Base-by-base conservation (phyloP, 768 basidiomycete species). In the Paxillus ammoniavirescens region DNA sequence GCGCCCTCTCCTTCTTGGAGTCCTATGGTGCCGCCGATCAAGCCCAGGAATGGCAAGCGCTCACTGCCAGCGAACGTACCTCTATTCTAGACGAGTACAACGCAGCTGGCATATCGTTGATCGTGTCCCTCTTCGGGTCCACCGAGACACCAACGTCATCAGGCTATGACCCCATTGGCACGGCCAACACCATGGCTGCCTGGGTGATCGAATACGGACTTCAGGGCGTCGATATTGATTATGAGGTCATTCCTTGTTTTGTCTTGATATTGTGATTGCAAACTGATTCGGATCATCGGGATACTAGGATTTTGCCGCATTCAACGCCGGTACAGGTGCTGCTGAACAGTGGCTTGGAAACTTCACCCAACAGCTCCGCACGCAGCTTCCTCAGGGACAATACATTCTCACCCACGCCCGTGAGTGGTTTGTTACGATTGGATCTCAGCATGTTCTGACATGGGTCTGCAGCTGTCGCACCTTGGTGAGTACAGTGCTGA, bases 91-190 rank as follows among this genome's bases (percentile, higher is more conserved):
- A 75, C 0, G 72, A 78, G 52, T 84, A 84, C 60, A 72, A 71
- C 21, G 73, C 76, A 0, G 81, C 82, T 6, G 83, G 83, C 17
- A 82, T 84, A 63, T 78, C 77, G 18, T 61, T 86, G 43, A 75
- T 86, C 49, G 83, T 84, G 5, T 80, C 81, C 42, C 74, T 71
- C 4, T 84, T 84, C 56, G 80, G 80, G 6, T 72, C 78, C 10
- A 68, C 66, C 3, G 61, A 70, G 50, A 65, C 68, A 1, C 80
- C 80, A 2, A 81, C 78, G 4, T 68, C 74, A 2, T 62, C 65
- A 4, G 75, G 74, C 26, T 59, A 61, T 4, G 70, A 80, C 52
- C 70, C 80, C 2, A 67, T 71, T 31, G 49, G 43, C 28, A 67
- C 68, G 6, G 80, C 80, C 1, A 71, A 74, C 54, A 69, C 66